phyloP scores from a whole-genome alignment of 805 yeast species.

The Kluyveromyces siamensis region DNA sequence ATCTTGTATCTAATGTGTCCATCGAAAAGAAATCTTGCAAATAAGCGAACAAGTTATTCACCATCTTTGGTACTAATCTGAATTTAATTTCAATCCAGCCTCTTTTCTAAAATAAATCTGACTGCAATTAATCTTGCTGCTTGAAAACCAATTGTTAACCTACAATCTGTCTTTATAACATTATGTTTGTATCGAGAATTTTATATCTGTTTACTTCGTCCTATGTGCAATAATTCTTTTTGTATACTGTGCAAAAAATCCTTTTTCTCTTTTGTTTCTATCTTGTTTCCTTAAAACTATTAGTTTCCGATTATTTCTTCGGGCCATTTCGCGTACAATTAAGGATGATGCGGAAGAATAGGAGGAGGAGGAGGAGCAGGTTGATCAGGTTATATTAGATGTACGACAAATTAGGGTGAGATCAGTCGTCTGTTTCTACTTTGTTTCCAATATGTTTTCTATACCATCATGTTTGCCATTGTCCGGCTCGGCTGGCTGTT shows the following conservation, averaged over 20 bases:
- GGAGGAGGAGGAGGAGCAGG: no score
- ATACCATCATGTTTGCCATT: neutral
- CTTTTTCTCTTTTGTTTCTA: neutral
- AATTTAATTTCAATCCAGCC: no score
- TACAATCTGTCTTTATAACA: no score
- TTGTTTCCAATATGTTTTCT: conserved; percentile 1
- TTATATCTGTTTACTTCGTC: no score
- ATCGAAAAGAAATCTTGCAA: conserved; percentile 18
- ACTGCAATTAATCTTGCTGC: no score
- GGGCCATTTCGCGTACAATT: conserved; percentile 3
- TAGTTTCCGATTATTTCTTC: neutral
- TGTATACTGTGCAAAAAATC: neutral
- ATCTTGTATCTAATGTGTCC: conserved; percentile 21
- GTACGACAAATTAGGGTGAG: no score
- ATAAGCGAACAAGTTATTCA: neutral
- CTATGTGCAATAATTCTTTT: no score
- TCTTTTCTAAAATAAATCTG: no score
- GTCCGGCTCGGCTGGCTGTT: neutral
- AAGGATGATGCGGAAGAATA: neutral
- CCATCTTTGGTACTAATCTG: neutral
- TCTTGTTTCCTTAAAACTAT: neutral
- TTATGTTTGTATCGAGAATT: no score
- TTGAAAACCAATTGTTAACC: no score
- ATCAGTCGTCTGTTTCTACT: neutral
- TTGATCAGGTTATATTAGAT: no score